phyloP scores from a whole-genome alignment of 164 flowering plant species.

The Saururus chinensis region DNA sequence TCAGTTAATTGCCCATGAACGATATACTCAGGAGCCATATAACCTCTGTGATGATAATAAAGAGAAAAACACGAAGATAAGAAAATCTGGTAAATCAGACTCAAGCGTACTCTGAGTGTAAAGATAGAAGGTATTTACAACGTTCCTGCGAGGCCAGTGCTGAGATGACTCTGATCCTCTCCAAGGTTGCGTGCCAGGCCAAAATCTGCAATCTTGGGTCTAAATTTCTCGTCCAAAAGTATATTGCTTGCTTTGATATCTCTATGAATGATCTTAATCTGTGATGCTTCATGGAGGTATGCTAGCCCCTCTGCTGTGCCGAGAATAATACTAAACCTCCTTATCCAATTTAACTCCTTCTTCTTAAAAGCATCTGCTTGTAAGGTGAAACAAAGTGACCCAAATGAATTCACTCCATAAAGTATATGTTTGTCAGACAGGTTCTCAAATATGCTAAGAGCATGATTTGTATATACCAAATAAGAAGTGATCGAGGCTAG shows the following conservation, averaged over 20 bases:
- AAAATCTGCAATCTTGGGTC: constrained; percentile 17
- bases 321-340: constrained; percentile 9
- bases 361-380: background rate
- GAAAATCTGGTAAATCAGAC: background rate
- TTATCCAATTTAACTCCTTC: constrained; percentile 7
- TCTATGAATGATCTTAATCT: constrained; percentile 11
- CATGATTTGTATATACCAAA: constrained; percentile 31
- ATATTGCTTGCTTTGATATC: constrained; percentile 14
- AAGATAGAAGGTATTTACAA: constrained; percentile 6
- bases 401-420: background rate
- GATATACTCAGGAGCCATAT: constrained; percentile 14
- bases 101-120: background rate
- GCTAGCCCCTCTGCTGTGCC: constrained; percentile 14
- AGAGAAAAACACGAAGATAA: background rate
- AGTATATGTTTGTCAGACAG: background rate
- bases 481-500: constrained; percentile 61
- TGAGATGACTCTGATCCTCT: constrained; percentile 15
- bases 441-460: background rate
- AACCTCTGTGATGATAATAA: constrained; percentile 7
- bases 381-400: background rate
- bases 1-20: constrained; percentile 12
- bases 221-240: constrained; percentile 13
- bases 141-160: constrained; percentile 15
- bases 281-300: constrained; percentile 11
- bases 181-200: constrained; percentile 12